Evolutionary conservation across 257 asterid species (phyloP), one percentile per base, ranked within the genome.

Genomic region (Nyctanthes arbortristis): DNA sequence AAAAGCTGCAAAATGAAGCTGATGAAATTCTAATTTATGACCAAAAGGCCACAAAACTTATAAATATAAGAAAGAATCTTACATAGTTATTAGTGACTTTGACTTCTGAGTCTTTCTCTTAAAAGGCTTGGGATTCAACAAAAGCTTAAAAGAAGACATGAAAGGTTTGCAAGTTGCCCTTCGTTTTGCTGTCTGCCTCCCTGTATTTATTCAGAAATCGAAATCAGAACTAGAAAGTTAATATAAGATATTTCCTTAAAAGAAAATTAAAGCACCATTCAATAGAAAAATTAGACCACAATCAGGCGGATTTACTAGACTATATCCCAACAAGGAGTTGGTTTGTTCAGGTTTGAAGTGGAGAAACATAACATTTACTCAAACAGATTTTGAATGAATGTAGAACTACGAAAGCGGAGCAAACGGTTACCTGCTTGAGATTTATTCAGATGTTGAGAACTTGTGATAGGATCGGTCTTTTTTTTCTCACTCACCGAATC

Each of bases 101-200:
- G 63, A 81, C 83, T 83, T 86, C 74, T 71, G 70, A 68, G 69
- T 55, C 72, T 76, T 84, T 86, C 68, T 88, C 86, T 79, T 85
- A 33, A 66, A 80, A 64, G 77, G 77, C 56, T 74, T 81, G 63
- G 79, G 75, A 52, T 73, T 85, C 87, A 77, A 72, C 61, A 78
- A 60, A 45, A 64, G 84, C 83, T 84, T 89, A 79, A 87, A 87
- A 55, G 90, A 85, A 77, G 77, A 88, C 67, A 79, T 66, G 34
- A 82, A 59, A 76, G 86, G 81, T 66, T 55, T 80, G 59, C 63
- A 78, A 54, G 73, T 75, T 8, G 71, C 29, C 71, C 80, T 85
- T 24, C 78, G 76, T 79, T 77, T 87, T 77, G 77, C 74, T 70
- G 66, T 84, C 25, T 36, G 69, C 73, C 63, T 66, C 74, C 79